Evolutionary conservation across 768 basidiomycete species (phyloP), one percentile per base, ranked within the genome.

Genomic region (Neoboletus brunneissimus): DNA sequence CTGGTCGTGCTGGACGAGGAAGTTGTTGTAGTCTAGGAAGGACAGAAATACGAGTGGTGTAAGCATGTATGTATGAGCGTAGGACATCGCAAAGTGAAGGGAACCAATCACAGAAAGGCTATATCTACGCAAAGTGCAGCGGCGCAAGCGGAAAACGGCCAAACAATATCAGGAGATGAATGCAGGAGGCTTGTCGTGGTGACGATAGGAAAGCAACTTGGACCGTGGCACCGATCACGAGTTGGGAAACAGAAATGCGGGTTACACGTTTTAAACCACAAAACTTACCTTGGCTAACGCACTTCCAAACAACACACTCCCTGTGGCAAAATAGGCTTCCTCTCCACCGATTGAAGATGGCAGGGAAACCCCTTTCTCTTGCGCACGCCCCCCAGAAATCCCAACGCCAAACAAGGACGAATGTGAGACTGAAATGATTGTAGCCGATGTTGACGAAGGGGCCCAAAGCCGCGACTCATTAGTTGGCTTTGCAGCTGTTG

Each of bases 271-370:
- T 38, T 25, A 27, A 34, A 49, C 49, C 29, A 60, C 46, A 50
- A 46, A 44, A 53, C 68, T 49, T 41, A 67, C 67, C 54, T 54
- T 15, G 16, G 44, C 6, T 11, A 50, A 44, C 5, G 53, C 32
- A 48, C 63, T 59, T 10, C 79, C 81, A 60, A 86, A 81, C 50
- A 86, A 67, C 12, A 77, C 63, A 68, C 81, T 84, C 42, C 62
- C 62, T 13, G 75, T 58, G 23, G 78, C 67, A 4, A 71, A 62
- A 45, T 57, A 59, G 13, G 43, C 8, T n/a, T 13, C 35, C 25
- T 22, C 35, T 31, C 31, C 45, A 44, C n/a, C 3, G 12, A 44
- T 35, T 22, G 22, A 50, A 32, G 54, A 48, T n/a, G 38, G 20
- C 4, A 9, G 22, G 12, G 29, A 23, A 10, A n/a, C 53, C 31